These are phyloP conservation scores for Xenoacremonium recifei DNA, from an alignment of 2,329 filamentous ascomycete genomes.

Conservation along the genomic window DNA sequence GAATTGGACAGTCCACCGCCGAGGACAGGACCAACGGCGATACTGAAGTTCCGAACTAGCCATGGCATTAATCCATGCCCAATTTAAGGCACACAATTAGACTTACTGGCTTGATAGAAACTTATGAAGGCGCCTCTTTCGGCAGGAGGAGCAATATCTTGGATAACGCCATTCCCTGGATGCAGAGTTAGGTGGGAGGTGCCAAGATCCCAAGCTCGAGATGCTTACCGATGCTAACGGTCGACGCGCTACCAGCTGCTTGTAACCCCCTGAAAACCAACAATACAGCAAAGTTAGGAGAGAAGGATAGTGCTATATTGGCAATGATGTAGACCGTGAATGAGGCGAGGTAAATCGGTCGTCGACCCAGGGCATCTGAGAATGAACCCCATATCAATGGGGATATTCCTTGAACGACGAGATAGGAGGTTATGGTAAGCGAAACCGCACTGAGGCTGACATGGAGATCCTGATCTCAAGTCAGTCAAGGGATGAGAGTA, in stretches of 20 bases:
- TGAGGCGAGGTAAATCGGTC: slow-evolving; percentile 43
- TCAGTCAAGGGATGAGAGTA: no score
- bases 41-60: slow-evolving; percentile 4
- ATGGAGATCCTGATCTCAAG: slow-evolving; percentile 25
- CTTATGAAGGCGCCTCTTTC: slow-evolving; percentile 29
- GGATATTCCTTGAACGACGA: slow-evolving; percentile 49
- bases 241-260: slow-evolving; percentile 45
- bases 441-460: slow-evolving; percentile 31
- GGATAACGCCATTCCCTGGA: slow-evolving; percentile 31
- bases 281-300: slow-evolving; percentile 40
- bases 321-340: slow-evolving; percentile 46
- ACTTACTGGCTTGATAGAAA: slow-evolving; percentile 31
- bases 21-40: slow-evolving; percentile 7
- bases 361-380: slow-evolving; percentile 45
- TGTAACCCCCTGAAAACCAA: slow-evolving; percentile 47
- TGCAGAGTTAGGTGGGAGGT: neutral
- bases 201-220: neutral
- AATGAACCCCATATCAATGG: slow-evolving; percentile 49
- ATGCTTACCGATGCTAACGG: slow-evolving; percentile 43
- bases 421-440: slow-evolving; percentile 45
- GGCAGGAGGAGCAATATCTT: slow-evolving; percentile 25
- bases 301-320: slow-evolving; percentile 45
- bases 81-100: no score
- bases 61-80: no score
- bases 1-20: slow-evolving; percentile 6